Base-by-base conservation (phyloP, 2,329 filamentous ascomycete genomes). In the Colletotrichum chrysophilum region DNA sequence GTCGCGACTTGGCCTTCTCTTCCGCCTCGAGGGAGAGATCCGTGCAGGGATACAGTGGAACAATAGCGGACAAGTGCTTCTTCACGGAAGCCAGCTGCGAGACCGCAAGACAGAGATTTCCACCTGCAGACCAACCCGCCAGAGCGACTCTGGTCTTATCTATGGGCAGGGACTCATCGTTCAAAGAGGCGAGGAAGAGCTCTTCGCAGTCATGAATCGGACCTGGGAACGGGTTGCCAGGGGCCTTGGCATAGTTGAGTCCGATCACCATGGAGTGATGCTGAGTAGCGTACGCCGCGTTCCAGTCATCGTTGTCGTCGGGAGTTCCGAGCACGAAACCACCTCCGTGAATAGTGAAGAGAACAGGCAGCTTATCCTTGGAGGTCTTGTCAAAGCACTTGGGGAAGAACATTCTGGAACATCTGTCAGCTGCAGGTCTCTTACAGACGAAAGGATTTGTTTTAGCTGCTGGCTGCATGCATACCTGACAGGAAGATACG, bases 281-380 rank as follows among this genome's bases (percentile, higher is more conserved):
- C 2, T 79, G 76, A 65, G 84, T 81, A 24, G 87, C 83, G 78
- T 88, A 88, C 71, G 77, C 76, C 38, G 79, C 79, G 79, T 87
- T 89, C 83, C 88, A 88, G n/a, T 79, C 78, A 79, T 90, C 87
- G 75, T 88, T 87, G 56, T 87, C 80, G 60, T 80, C 71, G 1
- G 88, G 85, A 24, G 84, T 79, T 78, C 86, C 85, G 43, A 90
- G 10, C 26, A 84, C 82, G 79, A 88, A 89, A 28, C 88, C 88
- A 74, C 89, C 88, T 69, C 89, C 89, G 75, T 91, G 89, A 77
- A 90, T 85, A 66, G 87, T 85, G 62, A 91, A 82, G 66, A 90
- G 83, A 4, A 86, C 81, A 1, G 88, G 88, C 16, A 86, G 80
- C 7, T 79, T 80, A 5, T 77, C 60, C 16, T 79, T 78, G 6